Evolutionary conservation across 441 rosid genomes (phyloP).

Genomic region (Melastoma candidum): DNA sequence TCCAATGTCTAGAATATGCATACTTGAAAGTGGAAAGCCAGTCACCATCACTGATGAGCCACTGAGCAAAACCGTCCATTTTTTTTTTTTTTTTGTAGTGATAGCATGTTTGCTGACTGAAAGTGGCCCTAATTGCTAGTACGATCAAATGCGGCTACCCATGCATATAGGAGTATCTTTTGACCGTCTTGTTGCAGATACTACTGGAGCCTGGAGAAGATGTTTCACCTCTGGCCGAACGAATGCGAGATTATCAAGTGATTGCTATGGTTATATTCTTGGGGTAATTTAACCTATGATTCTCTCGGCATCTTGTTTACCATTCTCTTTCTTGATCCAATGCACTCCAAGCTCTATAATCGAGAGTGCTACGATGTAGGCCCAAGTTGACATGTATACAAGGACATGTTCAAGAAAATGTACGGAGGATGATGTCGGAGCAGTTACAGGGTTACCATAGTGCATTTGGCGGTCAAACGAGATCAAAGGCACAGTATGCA

Average conservation of each 20-base stretch:
- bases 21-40: no score
- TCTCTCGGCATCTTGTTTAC: background rate
- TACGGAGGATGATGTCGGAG: constrained; percentile 67
- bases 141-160: no score
- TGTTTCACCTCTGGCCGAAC: constrained; percentile 34
- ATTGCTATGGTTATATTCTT: constrained; percentile 76
- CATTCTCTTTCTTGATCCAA: background rate
- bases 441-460: constrained; percentile 45
- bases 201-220: constrained; percentile 51
- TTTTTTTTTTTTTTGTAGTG: no score
- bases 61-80: no score
- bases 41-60: no score
- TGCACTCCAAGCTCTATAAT: constrained; percentile 1
- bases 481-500: constrained; percentile 19
- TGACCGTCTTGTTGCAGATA: constrained; percentile 30
- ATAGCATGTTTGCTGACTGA: no score
- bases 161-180: no score
- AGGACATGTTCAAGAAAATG: constrained; percentile 60
- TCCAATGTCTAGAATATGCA: no score
- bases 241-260: constrained; percentile 73
- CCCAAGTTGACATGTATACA: constrained; percentile 60
- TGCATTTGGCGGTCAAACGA: constrained; percentile 19
- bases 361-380: constrained; percentile 29
- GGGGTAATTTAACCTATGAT: constrained; percentile 28
- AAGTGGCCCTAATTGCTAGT: no score